phyloP scores from a whole-genome alignment of 2,329 filamentous ascomycete species.

The Colletotrichum orbiculare region DNA sequence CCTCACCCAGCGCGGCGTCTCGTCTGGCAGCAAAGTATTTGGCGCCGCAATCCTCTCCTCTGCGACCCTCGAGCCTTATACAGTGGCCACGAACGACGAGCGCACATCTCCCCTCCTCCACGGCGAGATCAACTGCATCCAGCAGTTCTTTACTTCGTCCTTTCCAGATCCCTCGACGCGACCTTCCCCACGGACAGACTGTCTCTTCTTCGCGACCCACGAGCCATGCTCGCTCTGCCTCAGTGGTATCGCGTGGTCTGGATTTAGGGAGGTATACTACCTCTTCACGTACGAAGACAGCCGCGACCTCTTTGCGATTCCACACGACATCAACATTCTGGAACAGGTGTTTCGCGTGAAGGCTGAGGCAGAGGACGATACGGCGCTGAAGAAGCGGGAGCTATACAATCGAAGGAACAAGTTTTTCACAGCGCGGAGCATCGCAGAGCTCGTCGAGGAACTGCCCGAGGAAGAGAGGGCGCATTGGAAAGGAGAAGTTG shows the following conservation, averaged over 20 bases:
- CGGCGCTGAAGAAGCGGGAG: slow-evolving; percentile 49
- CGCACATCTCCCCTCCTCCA: slow-evolving; percentile 65
- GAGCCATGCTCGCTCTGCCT: slow-evolving; percentile 69
- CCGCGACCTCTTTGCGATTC: slow-evolving; percentile 65
- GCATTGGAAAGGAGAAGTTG: slow-evolving; percentile 53
- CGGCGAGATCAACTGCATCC: slow-evolving; percentile 71
- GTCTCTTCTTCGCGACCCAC: slow-evolving; percentile 68
- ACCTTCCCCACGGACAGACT: slow-evolving; percentile 55
- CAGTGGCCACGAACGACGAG: slow-evolving; percentile 67
- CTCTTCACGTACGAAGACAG: slow-evolving; percentile 70
- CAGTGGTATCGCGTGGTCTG: slow-evolving; percentile 68
- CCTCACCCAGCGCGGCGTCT: slow-evolving; percentile 60
- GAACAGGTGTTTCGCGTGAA: slow-evolving; percentile 65
- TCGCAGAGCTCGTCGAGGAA: slow-evolving; percentile 52
- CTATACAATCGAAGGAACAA: slow-evolving; percentile 68
- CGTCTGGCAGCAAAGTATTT: slow-evolving; percentile 66
- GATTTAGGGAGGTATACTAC: slow-evolving; percentile 67
- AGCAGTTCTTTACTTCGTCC: slow-evolving; percentile 61
- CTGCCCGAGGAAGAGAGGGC: slow-evolving; percentile 49
- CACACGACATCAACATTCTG: slow-evolving; percentile 68
- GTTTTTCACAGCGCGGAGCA: slow-evolving; percentile 61
- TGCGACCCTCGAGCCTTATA: slow-evolving; percentile 53
- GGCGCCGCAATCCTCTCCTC: slow-evolving; percentile 65
- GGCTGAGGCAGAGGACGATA: slow-evolving; percentile 50
- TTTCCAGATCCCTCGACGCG: slow-evolving; percentile 49